phyloP scores from a whole-genome alignment of 2,329 filamentous ascomycete genomes.

The Fusarium algeriense region DNA sequence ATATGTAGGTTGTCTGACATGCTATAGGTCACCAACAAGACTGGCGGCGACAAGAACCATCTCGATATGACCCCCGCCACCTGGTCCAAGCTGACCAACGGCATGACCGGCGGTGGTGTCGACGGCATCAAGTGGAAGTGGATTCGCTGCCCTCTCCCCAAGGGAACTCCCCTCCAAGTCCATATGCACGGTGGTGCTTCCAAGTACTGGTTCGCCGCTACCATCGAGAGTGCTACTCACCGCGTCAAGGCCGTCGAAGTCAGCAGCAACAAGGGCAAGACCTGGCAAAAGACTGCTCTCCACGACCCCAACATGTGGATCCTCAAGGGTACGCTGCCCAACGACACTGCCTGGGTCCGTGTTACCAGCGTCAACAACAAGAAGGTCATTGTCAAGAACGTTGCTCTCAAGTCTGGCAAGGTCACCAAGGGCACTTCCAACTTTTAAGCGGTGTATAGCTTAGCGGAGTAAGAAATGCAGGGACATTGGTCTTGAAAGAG shows the following conservation, averaged over 20 bases:
- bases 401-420: conserved; percentile 13
- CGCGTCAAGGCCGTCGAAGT: conserved; percentile 23
- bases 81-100: conserved; percentile 21
- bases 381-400: conserved; percentile 18
- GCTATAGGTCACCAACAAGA: conserved; percentile 11
- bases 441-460: background rate
- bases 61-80: conserved; percentile 27
- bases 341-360: conserved; percentile 16
- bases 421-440: conserved; percentile 21
- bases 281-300: conserved; percentile 6
- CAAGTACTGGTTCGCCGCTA: conserved; percentile 28
- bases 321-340: conserved; percentile 18
- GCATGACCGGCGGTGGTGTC: conserved; percentile 11
- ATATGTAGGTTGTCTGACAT: background rate
- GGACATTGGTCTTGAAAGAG: background rate
- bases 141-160: conserved; percentile 17
- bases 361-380: conserved; percentile 25
- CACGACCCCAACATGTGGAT: conserved; percentile 21
- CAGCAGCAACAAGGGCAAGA: conserved; percentile 22
- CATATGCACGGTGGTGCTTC: conserved; percentile 26
- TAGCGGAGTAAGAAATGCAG: too few species aligned
- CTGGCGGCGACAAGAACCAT: conserved; percentile 20
- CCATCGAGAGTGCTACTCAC: conserved; percentile 20
- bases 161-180: conserved; percentile 5
- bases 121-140: conserved; percentile 30